Percentiles rank a stretch among this genome's conserved stretches.
phyloP scores from a whole-genome alignment of 1,284 basidiomycete genomes.

The Microbotryum lychnidis-dioicae region DNA sequence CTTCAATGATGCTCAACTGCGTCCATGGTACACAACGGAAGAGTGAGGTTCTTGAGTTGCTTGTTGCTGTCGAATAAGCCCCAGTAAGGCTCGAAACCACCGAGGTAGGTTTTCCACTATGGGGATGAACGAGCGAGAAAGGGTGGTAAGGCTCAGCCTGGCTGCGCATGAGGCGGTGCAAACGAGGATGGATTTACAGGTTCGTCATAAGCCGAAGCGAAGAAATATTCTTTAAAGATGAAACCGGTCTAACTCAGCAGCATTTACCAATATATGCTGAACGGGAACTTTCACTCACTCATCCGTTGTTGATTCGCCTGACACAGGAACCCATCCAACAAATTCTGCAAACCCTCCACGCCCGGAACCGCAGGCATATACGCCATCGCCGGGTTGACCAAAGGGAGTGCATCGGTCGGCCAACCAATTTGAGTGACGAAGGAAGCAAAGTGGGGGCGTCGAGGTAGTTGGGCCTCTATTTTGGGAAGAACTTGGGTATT shows the following conservation, averaged over 20 bases:
- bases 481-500: too few relatives aligned
- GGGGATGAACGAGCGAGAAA: background rate
- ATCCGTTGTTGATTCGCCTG: conserved; percentile 71
- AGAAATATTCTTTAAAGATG: conserved; percentile 18
- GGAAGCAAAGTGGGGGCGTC: conserved; percentile 3
- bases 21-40: conserved; percentile 16
- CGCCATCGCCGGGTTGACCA: conserved; percentile 34
- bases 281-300: background rate
- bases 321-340: conserved; percentile 79
- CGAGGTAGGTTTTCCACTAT: conserved; percentile 51
- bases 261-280: too few relatives aligned
- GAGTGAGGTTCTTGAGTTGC: conserved; percentile 29
- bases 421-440: conserved; percentile 72
- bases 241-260: background rate
- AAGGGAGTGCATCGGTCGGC: conserved; percentile 19
- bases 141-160: conserved; percentile 3
- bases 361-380: conserved; percentile 63
- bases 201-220: conserved; percentile 13
- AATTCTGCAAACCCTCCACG: conserved; percentile 57
- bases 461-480: too few relatives aligned
- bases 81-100: conserved; percentile 67
- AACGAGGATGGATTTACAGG: background rate
- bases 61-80: conserved; percentile 29
- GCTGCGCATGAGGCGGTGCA: background rate
- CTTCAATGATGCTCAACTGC: too few relatives aligned